Conservation (phyloP, 2,329 filamentous ascomycete species). For the Alternaria sp. region DNA sequence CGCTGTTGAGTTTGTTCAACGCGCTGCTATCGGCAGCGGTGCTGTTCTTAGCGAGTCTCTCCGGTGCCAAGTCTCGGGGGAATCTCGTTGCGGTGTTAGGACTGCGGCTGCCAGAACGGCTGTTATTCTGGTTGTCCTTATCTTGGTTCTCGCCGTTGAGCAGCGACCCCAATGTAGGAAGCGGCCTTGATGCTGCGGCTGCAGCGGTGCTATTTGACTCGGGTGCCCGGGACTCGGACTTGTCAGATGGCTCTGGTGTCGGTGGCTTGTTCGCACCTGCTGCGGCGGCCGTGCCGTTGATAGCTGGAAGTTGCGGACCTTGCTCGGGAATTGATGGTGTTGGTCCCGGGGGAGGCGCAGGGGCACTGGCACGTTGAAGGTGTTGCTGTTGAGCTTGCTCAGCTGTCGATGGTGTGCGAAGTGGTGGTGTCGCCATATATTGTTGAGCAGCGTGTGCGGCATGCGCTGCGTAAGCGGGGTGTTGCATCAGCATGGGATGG, state of each 20-base stretch:
- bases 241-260: conserved; percentile 43
- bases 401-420: conserved; percentile 50
- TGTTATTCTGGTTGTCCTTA: conserved; percentile 42
- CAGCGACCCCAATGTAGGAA: conserved; percentile 53
- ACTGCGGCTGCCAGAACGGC: conserved; percentile 53
- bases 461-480: conserved; percentile 37
- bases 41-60: conserved; percentile 42
- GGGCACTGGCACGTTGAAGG: conserved; percentile 38
- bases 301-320: conserved; percentile 46
- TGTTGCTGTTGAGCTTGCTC: conserved; percentile 49
- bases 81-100: conserved; percentile 39
- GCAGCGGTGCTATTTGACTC: conserved; percentile 35
- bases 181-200: conserved; percentile 46
- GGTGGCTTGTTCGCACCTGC: conserved; percentile 37
- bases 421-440: conserved; percentile 46
- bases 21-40: conserved; percentile 39
- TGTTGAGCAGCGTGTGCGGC: conserved; percentile 42
- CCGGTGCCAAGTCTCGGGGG: conserved; percentile 41
- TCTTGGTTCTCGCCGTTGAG: conserved; percentile 39
- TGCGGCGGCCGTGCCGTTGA: conserved; percentile 35
- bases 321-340: conserved; percentile 37
- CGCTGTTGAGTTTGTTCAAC: conserved; percentile 44
- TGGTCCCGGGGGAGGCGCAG: conserved; percentile 26
- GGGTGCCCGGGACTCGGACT: conserved; percentile 53
- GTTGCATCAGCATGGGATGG: conserved; percentile 36